Evolutionary conservation across 768 basidiomycete species (phyloP), one percentile per base, ranked within the genome.

Genomic region (Amanita inopinata): DNA sequence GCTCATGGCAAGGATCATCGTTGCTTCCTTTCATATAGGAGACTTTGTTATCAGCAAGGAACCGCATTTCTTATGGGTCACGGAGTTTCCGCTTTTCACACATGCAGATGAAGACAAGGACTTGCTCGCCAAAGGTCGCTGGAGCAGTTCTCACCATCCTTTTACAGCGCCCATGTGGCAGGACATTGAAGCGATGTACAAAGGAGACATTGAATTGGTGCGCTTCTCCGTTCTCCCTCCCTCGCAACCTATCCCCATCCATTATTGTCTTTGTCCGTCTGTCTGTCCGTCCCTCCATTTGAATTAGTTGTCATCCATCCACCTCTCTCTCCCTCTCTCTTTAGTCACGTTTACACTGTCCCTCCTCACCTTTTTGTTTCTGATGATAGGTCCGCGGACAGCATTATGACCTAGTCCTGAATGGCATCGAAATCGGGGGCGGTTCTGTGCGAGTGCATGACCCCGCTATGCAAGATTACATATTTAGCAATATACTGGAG

Each of bases 131-230:
- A 73, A 78, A 44, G 92, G 92, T 22, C 71, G 91, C 53, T 94
- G 89, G 87, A 84, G 86, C 50, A 86, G 85, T 49, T 80, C 88
- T 2, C 93, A 97, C 54, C 93, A 97, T 61, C 93, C 93, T 2
- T 97, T 97, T 62, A 97, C 93, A 9, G 92, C 93, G 6, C 93
- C 93, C 15, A 86, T 93, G 79, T 84, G 71, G 71, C 76, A 94
- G 59, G 93, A 97, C 59, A 70, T 94, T 18, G 69, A 78, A 34
- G 73, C 76, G 27, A 68, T 97, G 63, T 82, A 83, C 55, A 65
- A 64, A 31, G 89, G 87, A 27, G 68, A 77, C 51, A 63, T 83
- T 35, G 76, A 78, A 39, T 59, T 66, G 51, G 76, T 77, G 54
- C 50, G 70, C n/a, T 56, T 33, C 30, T 42, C 17, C 33, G 12